phyloP scores from a whole-genome alignment of 306 rosid species.

The Castanopsis chinensis region DNA sequence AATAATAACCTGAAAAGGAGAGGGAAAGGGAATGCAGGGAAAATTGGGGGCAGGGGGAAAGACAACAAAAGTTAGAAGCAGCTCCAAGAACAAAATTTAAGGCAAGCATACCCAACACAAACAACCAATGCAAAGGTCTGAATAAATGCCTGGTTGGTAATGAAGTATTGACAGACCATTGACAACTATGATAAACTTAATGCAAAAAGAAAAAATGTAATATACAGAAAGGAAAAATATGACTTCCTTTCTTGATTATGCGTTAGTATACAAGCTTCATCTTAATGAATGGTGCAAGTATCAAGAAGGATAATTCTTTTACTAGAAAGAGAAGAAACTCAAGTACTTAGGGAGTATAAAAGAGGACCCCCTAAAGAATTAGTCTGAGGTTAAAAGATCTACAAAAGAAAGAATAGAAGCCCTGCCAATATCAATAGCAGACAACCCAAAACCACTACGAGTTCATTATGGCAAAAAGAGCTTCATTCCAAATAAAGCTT shows the following conservation, averaged over 20 bases:
- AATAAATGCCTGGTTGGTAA: neutral
- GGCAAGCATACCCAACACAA: conserved; percentile 2
- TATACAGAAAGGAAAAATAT: neutral
- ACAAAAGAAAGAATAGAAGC: neutral
- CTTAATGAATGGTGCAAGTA: neutral
- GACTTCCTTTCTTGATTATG: neutral
- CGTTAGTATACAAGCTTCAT: neutral
- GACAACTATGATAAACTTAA: neutral
- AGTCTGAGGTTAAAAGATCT: neutral
- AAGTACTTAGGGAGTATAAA: neutral
- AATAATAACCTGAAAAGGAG: conserved; percentile 58
- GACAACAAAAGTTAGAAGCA: conserved; percentile 24
- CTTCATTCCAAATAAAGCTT: neutral
- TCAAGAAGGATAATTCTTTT: neutral
- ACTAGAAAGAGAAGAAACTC: neutral
- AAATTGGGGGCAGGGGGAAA: conserved; percentile 4
- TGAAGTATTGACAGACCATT: neutral
- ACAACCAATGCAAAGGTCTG: neutral
- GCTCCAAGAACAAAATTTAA: conserved; percentile 8
- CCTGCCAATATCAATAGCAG: neutral
- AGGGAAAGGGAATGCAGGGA: conserved; percentile 5
- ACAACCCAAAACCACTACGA: neutral
- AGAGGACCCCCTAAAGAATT: neutral
- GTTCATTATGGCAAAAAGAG: neutral
- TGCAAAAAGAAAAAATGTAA: neutral